Evolutionary conservation across 306 rosid species (phyloP).

Genomic region (Nissolia schottii): DNA sequence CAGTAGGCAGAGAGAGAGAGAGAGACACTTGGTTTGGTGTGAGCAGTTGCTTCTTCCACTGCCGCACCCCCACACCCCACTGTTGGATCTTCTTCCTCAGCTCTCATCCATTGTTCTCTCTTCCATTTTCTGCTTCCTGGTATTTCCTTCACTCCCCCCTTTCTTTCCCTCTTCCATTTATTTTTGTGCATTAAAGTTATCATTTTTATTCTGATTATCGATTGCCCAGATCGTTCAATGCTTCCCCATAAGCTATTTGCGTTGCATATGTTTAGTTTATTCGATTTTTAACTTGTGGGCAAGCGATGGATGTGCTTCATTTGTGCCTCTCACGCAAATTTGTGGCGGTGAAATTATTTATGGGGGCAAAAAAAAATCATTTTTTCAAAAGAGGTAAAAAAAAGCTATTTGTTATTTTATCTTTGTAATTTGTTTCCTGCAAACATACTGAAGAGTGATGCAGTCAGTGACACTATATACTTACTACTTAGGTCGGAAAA

Average conservation of each 20-base stretch:
- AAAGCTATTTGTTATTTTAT: not conserved
- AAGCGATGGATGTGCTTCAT: not conserved
- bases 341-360: not conserved
- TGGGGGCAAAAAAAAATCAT: not conserved
- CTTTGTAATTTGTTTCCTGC: not conserved
- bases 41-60: not conserved
- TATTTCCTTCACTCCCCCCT: not conserved
- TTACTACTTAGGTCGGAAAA: not conserved
- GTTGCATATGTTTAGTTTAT: not conserved
- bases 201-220: conserved; percentile 9
- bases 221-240: conserved; percentile 23
- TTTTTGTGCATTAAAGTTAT: not conserved
- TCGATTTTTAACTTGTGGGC: not conserved
- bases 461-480: not conserved
- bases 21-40: not conserved
- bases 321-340: not conserved
- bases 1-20: not conserved
- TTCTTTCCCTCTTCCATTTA: not conserved
- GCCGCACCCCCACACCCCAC: not conserved
- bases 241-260: not conserved
- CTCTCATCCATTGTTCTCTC: not conserved
- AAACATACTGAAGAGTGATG: not conserved
- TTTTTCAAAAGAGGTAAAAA: not conserved
- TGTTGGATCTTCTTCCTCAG: conserved; percentile 13
- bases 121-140: not conserved